Evolutionary conservation across 163 green algal genomes (phyloP).

Genomic region (Chlamydomonas reinhardtii): DNA sequence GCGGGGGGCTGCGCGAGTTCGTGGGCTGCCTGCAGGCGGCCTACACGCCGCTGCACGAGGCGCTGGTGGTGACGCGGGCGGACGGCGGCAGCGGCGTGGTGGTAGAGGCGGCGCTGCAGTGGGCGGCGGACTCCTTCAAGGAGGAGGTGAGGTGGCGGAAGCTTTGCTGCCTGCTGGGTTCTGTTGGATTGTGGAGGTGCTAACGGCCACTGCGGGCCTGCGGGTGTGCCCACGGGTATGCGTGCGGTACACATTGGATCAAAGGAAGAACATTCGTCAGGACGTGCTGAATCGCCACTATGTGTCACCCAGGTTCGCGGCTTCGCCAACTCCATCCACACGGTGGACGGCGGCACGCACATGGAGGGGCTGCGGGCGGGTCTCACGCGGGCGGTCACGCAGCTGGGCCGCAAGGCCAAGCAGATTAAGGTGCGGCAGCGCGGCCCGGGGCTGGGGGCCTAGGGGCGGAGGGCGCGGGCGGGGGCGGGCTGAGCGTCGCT

Average conservation of each 20-base stretch:
- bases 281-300: too few relatives aligned
- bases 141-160: conserved; percentile 68
- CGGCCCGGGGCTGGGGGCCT: too few relatives aligned
- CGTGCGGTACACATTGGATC: too few relatives aligned
- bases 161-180: too few relatives aligned
- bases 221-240: too few relatives aligned
- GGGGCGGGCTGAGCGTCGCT: too few relatives aligned
- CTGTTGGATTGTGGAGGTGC: too few relatives aligned
- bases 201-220: too few relatives aligned
- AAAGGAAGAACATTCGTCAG: too few relatives aligned
- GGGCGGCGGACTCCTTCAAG: conserved; percentile 81
- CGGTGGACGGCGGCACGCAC: conserved; percentile 95
- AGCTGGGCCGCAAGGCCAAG: conserved; percentile 75
- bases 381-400: conserved; percentile 80
- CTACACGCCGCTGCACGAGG: conserved; percentile 54
- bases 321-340: conserved; percentile 95
- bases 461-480: too few relatives aligned
- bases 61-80: not conserved
- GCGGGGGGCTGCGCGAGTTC: conserved; percentile 86
- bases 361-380: conserved; percentile 91
- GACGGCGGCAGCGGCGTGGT: conserved; percentile 57
- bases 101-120: conserved; percentile 90
- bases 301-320: conserved; percentile 69
- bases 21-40: conserved; percentile 74
- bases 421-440: conserved; percentile 85